Percentiles rank a stretch among this genome's conserved stretches.
phyloP scores from a whole-genome alignment of 2,329 filamentous ascomycete genomes.

The Pyrenochaeta sp. region DNA sequence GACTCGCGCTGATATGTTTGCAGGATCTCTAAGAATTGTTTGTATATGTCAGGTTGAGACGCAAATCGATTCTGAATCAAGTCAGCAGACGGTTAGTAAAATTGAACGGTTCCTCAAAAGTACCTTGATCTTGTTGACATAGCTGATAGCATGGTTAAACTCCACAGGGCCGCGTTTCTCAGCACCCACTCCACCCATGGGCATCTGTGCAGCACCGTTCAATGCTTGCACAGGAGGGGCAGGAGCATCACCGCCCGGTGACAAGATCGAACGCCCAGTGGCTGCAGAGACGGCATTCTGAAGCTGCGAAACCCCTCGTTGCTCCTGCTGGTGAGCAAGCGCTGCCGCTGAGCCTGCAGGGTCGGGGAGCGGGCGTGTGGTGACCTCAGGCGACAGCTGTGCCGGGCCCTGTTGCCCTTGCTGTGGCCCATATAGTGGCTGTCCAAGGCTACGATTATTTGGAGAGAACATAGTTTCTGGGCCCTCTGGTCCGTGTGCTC shows the following conservation, averaged over 20 bases:
- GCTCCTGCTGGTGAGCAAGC: constrained; percentile 68
- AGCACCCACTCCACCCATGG: constrained; percentile 59
- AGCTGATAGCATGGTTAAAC: constrained; percentile 99
- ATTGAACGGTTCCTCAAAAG: constrained; percentile 35
- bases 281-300: constrained; percentile 71
- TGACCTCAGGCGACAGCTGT: constrained; percentile 49
- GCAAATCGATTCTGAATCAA: constrained; percentile 87
- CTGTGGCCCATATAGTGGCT: constrained; percentile 47
- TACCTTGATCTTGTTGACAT: constrained; percentile 99
- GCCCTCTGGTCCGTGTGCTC: constrained; percentile 40
- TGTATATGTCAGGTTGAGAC: constrained; percentile 97
- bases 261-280: constrained; percentile 62
- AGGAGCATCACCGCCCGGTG: constrained; percentile 55
- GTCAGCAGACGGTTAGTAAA: constrained; percentile 15
- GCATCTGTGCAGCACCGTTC: constrained; percentile 69
- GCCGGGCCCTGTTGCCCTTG: constrained; percentile 43
- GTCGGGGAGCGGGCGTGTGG: constrained; percentile 48
- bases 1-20: constrained; percentile 98
- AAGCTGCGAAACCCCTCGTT: constrained; percentile 71
- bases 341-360: constrained; percentile 53
- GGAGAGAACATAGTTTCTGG: constrained; percentile 55
- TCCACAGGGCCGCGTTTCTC: constrained; percentile 95
- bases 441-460: constrained; percentile 53
- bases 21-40: constrained; percentile 96
- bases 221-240: constrained; percentile 64